Percentiles rank a stretch among this genome's conserved stretches.
Conservation (phyloP, 176 grass and related monocot genomes). For the Stipa capillata region DNA sequence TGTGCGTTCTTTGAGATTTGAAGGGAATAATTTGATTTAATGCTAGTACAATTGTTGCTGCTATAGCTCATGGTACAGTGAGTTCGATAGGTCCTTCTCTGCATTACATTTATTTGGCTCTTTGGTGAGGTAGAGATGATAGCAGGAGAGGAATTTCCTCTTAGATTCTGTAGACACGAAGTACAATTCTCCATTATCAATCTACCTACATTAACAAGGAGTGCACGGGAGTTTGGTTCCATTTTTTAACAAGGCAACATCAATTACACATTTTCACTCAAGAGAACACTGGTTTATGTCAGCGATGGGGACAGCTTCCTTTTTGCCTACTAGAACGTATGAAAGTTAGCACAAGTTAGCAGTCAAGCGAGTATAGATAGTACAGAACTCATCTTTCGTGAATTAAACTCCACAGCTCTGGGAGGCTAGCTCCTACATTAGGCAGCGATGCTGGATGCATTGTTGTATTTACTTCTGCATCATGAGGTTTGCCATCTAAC, state of each 20-base stretch:
- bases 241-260: neutral
- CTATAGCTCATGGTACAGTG: neutral
- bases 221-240: too few species aligned
- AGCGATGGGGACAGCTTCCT: neutral
- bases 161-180: too few species aligned
- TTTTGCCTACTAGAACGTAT: too few species aligned
- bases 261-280: neutral
- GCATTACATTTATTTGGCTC: neutral
- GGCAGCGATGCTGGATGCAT: neutral
- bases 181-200: too few species aligned
- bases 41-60: neutral
- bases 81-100: neutral
- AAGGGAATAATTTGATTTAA: neutral
- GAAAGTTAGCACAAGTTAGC: too few species aligned
- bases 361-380: too few species aligned
- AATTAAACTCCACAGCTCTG: too few species aligned
- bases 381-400: too few species aligned
- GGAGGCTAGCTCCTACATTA: neutral
- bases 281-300: neutral
- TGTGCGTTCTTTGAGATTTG: neutral
- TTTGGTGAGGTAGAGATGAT: slow-evolving; percentile 3
- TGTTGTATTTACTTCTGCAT: neutral
- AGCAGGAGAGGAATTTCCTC: neutral
- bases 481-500: neutral
- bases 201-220: too few species aligned